Conservation (phyloP, 2,329 filamentous ascomycete genomes). For the Curvularia sp. region DNA sequence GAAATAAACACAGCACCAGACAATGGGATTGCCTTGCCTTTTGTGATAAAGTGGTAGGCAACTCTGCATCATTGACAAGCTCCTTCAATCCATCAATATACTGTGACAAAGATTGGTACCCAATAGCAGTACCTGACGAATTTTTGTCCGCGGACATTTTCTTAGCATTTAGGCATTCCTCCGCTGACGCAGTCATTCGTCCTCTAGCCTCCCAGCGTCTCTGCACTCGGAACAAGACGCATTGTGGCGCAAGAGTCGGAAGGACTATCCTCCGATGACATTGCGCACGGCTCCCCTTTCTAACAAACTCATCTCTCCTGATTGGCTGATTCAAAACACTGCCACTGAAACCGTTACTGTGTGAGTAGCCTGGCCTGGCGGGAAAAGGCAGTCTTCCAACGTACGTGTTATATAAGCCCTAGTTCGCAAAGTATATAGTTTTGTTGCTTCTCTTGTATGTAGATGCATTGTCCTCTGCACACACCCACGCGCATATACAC, state of each 20-base stretch:
- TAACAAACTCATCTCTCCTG: background rate
- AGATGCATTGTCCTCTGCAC: no score
- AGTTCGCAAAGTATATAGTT: background rate
- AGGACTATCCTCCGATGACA: slow-evolving; percentile 1
- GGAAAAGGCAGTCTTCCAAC: background rate
- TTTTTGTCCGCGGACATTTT: background rate
- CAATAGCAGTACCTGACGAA: background rate
- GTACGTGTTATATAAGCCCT: background rate
- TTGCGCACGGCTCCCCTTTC: background rate
- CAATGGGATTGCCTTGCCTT: background rate
- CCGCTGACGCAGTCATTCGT: background rate
- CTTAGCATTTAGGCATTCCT: background rate
- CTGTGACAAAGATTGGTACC: background rate
- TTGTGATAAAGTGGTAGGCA: background rate
- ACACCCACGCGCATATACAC: no score
- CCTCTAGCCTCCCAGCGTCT: background rate
- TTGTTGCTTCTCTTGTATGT: no score
- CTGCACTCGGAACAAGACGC: background rate
- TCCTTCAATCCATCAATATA: background rate
- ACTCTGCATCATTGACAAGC: background rate
- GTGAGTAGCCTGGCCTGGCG: no score
- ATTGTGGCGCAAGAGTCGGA: slow-evolving; percentile 1
- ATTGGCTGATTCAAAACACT: background rate
- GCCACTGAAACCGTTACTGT: background rate
- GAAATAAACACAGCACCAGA: background rate